Percentiles rank a stretch among this genome's conserved stretches.
phyloP scores from a whole-genome alignment of 345 rosid genomes.

The Carallia brachiata region DNA sequence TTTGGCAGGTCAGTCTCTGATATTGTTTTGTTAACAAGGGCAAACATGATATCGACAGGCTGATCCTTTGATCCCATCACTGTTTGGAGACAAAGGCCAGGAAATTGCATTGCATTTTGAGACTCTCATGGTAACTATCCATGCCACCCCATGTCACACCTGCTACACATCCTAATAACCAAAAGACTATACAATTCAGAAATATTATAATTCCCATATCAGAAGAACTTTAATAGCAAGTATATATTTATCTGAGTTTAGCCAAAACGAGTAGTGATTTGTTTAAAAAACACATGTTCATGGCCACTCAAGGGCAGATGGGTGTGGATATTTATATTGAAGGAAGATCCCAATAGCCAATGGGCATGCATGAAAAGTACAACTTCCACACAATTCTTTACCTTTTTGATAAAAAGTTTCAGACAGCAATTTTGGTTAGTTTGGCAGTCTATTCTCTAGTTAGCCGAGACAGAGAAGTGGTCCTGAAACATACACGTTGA shows the following conservation, averaged over 20 bases:
- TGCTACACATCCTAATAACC: constrained; percentile 23
- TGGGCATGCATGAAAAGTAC: too few species aligned
- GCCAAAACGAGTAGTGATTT: neutral
- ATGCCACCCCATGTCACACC: constrained; percentile 18
- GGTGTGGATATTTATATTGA: too few species aligned
- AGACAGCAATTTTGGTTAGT: constrained; percentile 16
- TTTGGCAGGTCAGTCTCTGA: constrained; percentile 37
- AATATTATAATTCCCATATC: too few species aligned
- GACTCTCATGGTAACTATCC: constrained; percentile 26
- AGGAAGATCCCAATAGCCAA: too few species aligned
- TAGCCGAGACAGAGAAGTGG: constrained; percentile 12
- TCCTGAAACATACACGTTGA: constrained; percentile 9
- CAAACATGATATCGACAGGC: constrained; percentile 36
- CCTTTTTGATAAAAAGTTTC: neutral
- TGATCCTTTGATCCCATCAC: constrained; percentile 25
- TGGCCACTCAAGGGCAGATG: neutral
- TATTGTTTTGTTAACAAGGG: constrained; percentile 63
- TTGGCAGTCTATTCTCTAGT: constrained; percentile 27
- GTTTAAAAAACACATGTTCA: neutral
- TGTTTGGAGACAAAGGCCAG: constrained; percentile 56
- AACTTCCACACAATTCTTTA: neutral
- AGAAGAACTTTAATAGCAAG: too few species aligned
- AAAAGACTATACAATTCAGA: constrained; percentile 11
- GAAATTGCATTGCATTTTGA: constrained; percentile 46
- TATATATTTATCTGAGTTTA: too few species aligned